Evolutionary conservation across 1,139 yeast species (phyloP).

Genomic region (Citeromyces hawaiiensis): DNA sequence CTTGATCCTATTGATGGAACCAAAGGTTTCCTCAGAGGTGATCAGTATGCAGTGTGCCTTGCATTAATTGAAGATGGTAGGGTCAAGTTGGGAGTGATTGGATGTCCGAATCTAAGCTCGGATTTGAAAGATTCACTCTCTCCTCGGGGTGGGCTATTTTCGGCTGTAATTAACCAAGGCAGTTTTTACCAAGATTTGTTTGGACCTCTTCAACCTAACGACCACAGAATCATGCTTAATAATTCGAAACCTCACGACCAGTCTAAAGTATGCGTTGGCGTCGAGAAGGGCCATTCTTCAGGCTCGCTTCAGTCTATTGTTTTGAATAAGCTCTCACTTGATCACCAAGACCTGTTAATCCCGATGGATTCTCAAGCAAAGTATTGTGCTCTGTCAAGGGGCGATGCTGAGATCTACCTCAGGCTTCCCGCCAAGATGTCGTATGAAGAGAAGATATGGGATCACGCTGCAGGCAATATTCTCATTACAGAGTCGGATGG

Average conservation of each 20-base stretch:
- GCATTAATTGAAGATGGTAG: conserved; percentile 79
- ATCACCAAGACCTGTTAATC: conserved; percentile 34
- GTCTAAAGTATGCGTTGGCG: conserved; percentile 82
- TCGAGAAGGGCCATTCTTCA: conserved; percentile 92
- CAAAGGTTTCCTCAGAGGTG: conserved; percentile 90
- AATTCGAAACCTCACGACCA: conserved; percentile 26
- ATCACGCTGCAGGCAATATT: conserved; percentile 92
- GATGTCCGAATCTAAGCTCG: conserved; percentile 82
- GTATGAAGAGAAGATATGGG: conserved; percentile 95
- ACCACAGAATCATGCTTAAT: conserved; percentile 27
- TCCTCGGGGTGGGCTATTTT: conserved; percentile 52
- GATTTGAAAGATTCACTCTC: conserved; percentile 22
- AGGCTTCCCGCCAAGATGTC: conserved; percentile 68
- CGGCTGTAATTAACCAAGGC: conserved; percentile 67
- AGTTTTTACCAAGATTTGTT: conserved; percentile 44
- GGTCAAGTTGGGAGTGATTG: conserved; percentile 84
- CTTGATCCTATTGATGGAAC: conserved; percentile 98
- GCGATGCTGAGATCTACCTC: conserved; percentile 84
- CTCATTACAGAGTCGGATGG: conserved; percentile 90
- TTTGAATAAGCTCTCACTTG: conserved; percentile 49
- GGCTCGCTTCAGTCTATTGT: conserved; percentile 78
- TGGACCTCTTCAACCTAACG: conserved; percentile 22
- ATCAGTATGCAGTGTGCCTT: conserved; percentile 91
- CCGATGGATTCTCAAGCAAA: conserved; percentile 94
- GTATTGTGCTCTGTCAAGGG: conserved; percentile 81